Conservation (phyloP, 805 yeast species). For the Tetrapisispora fleetii region DNA sequence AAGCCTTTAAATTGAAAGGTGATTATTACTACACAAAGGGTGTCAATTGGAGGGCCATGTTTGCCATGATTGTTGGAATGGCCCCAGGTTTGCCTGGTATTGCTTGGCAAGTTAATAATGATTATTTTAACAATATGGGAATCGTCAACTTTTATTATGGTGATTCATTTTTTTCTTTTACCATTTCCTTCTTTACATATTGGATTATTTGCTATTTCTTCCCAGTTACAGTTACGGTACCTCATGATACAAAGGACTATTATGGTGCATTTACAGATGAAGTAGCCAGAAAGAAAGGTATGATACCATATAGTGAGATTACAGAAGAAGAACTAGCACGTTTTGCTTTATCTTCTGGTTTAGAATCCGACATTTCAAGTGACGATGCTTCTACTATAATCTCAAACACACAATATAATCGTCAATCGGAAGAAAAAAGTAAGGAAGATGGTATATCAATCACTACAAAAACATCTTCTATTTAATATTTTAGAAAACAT, state of each 20-base stretch:
- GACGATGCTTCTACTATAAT: background rate
- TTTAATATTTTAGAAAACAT: background rate
- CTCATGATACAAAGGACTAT: constrained; percentile 33
- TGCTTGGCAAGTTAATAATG: constrained; percentile 29
- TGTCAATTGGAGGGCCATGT: constrained; percentile 31
- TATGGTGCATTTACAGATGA: constrained; percentile 32
- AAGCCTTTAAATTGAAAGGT: constrained; percentile 20
- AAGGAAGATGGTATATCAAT: background rate
- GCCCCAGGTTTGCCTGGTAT: constrained; percentile 44
- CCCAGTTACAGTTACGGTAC: constrained; percentile 30
- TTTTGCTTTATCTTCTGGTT: background rate
- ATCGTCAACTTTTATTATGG: constrained; percentile 35
- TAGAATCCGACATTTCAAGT: background rate
- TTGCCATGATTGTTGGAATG: constrained; percentile 29
- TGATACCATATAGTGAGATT: constrained; percentile 28
- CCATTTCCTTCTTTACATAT: constrained; percentile 32
- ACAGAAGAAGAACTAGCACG: constrained; percentile 16
- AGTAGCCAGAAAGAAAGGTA: constrained; percentile 26
- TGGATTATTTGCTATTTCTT: constrained; percentile 28
- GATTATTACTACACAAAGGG: constrained; percentile 34
- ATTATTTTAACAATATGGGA: constrained; percentile 27
- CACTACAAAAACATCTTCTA: background rate
- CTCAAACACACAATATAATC: background rate
- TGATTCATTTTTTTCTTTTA: constrained; percentile 35
- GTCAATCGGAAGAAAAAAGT: background rate